phyloP scores from a whole-genome alignment of 768 basidiomycete species.

The Strobilomyces echinocephalus region DNA sequence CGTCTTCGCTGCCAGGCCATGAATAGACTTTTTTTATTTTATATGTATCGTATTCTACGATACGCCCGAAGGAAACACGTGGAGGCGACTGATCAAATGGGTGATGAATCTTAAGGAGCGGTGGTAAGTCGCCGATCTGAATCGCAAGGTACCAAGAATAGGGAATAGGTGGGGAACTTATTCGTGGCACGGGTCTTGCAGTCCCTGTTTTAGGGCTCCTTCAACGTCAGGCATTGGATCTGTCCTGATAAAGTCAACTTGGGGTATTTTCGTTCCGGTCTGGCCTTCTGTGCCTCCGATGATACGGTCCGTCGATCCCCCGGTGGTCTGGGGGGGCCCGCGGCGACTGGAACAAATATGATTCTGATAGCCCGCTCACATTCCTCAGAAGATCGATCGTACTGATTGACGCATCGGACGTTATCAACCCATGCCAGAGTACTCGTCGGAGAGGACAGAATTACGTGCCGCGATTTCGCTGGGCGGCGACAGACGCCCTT shows the following conservation, averaged over 20 bases:
- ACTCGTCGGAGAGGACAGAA: neutral
- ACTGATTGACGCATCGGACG: neutral
- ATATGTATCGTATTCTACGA: neutral
- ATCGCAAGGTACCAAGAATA: neutral
- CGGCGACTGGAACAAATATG: slow-evolving; percentile 2
- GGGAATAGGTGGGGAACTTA: neutral
- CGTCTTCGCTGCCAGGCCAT: neutral
- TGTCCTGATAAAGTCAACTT: slow-evolving; percentile 3
- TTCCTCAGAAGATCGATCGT: slow-evolving; percentile 2
- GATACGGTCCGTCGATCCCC: slow-evolving; percentile 10
- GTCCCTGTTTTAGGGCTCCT: slow-evolving; percentile 1
- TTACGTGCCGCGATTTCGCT: neutral
- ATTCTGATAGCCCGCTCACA: neutral
- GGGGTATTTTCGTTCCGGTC: neutral
- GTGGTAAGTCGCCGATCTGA: slow-evolving; percentile 4
- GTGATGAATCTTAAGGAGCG: neutral
- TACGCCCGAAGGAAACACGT: neutral
- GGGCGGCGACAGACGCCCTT: neutral
- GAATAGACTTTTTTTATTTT: neutral
- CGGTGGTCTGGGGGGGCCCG: too few species aligned
- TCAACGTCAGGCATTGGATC: slow-evolving; percentile 1
- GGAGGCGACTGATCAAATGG: neutral
- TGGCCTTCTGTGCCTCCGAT: neutral
- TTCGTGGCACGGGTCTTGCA: slow-evolving; percentile 17
- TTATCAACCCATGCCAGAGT: neutral